Conservation (phyloP, 140 eudicot species). For the Anethum foeniculum region DNA sequence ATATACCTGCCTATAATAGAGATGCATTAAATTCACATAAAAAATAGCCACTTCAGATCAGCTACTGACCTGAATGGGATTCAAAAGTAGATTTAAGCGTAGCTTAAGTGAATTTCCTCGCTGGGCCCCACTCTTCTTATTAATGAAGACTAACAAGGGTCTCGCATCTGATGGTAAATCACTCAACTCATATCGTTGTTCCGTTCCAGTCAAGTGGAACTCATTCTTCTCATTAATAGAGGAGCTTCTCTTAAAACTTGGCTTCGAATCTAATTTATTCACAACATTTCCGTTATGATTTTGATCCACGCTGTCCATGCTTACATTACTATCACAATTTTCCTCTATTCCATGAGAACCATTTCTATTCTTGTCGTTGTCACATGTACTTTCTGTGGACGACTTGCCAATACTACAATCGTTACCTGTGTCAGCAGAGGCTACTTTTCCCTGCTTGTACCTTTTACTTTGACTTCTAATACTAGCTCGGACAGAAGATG, state of each 20-base stretch:
- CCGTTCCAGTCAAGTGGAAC: slow-evolving; percentile 36
- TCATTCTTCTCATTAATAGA: slow-evolving; percentile 63
- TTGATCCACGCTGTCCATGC: slow-evolving; percentile 30
- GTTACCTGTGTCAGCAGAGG: slow-evolving; percentile 41
- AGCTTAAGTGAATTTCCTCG: slow-evolving; percentile 76
- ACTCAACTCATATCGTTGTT: slow-evolving; percentile 64
- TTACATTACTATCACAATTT: slow-evolving; percentile 29
- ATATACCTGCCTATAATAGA: neutral
- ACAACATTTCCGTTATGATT: slow-evolving; percentile 35
- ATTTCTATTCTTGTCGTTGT: slow-evolving; percentile 28
- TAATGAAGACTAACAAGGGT: slow-evolving; percentile 80
- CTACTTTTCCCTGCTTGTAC: slow-evolving; percentile 45
- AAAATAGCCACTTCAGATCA: neutral
- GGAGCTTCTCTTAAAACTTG: slow-evolving; percentile 52
- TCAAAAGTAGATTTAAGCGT: slow-evolving; percentile 74
- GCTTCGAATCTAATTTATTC: slow-evolving; percentile 40
- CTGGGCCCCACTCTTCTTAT: slow-evolving; percentile 96
- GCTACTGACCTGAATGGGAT: slow-evolving; percentile 90
- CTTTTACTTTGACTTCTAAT: slow-evolving; percentile 84
- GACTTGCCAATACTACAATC: slow-evolving; percentile 33
- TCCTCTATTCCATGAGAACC: slow-evolving; percentile 42
- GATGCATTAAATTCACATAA: neutral
- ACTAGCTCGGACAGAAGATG: slow-evolving; percentile 88
- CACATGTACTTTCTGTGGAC: slow-evolving; percentile 42
- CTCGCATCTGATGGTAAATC: slow-evolving; percentile 92